phyloP scores from a whole-genome alignment of 2,329 filamentous ascomycete genomes.

The Verticillium nubilum region DNA sequence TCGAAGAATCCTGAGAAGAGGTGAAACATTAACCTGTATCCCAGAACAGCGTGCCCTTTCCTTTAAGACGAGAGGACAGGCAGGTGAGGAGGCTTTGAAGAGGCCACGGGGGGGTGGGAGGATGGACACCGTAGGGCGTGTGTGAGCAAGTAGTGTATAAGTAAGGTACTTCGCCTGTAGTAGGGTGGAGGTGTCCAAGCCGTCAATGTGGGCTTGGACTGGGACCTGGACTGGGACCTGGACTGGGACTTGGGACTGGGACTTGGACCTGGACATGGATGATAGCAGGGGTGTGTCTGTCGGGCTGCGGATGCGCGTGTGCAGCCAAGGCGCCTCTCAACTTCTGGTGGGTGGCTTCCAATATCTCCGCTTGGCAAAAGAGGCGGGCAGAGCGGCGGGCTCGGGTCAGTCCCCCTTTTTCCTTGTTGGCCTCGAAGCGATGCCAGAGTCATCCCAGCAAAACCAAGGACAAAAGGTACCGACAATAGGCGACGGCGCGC shows the following conservation, averaged over 20 bases:
- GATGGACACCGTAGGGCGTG: background rate
- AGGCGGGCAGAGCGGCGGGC: background rate
- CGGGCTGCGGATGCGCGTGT: background rate
- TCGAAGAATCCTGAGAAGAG: background rate
- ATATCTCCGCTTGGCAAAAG: background rate
- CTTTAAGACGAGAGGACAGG: background rate
- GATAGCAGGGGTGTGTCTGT: background rate
- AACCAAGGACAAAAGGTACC: background rate
- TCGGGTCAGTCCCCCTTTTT: background rate
- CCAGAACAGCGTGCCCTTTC: background rate
- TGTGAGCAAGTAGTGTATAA: background rate
- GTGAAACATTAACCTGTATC: background rate
- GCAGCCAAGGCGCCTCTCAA: background rate
- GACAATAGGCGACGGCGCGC: background rate
- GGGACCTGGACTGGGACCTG: no score
- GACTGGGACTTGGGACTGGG: background rate
- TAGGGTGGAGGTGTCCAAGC: background rate
- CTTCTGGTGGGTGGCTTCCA: background rate
- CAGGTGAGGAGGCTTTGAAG: background rate
- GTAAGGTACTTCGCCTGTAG: background rate
- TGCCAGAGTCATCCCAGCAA: background rate
- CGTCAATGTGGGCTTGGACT: no score
- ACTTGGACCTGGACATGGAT: background rate
- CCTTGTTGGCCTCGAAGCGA: background rate
- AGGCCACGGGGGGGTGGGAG: conserved; percentile 11